phyloP scores from a whole-genome alignment of 2,329 filamentous ascomycete genomes.

The Pseudogymnoascus sp. region DNA sequence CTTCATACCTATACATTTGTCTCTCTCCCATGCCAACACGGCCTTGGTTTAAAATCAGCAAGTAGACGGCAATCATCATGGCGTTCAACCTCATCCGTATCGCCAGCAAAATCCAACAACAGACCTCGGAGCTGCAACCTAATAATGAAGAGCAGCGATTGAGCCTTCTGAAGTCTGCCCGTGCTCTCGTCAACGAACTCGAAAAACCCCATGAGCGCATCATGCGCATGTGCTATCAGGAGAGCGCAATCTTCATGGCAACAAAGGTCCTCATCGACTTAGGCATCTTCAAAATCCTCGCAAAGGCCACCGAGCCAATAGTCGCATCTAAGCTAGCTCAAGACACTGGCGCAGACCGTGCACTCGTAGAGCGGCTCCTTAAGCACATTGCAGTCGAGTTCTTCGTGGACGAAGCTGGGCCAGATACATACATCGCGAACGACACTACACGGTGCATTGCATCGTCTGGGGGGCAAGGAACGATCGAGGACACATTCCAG shows the following conservation, averaged over 20 bases:
- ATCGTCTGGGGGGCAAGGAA: neutral
- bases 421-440: slow-evolving; percentile 5
- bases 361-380: slow-evolving; percentile 5
- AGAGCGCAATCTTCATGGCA: slow-evolving; percentile 2
- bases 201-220: slow-evolving; percentile 8
- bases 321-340: slow-evolving; percentile 4
- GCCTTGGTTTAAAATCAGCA: neutral
- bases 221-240: slow-evolving; percentile 9
- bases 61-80: neutral
- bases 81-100: neutral
- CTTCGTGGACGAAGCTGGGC: slow-evolving; percentile 1
- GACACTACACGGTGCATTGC: slow-evolving; percentile 6
- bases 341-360: slow-evolving; percentile 4
- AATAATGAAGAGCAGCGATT: neutral
- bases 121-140: neutral
- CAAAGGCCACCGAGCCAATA: neutral
- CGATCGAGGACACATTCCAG: slow-evolving; percentile 7
- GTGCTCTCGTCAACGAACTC: slow-evolving; percentile 3
- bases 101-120: neutral
- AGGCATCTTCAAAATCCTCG: slow-evolving; percentile 4
- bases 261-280: slow-evolving; percentile 3
- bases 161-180: neutral
- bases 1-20: neutral
- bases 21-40: neutral
- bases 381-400: slow-evolving; percentile 6